Percentiles rank a stretch among this genome's conserved stretches.
Conservation (phyloP, 805 yeast genomes). For the Kodamaea restingae region DNA sequence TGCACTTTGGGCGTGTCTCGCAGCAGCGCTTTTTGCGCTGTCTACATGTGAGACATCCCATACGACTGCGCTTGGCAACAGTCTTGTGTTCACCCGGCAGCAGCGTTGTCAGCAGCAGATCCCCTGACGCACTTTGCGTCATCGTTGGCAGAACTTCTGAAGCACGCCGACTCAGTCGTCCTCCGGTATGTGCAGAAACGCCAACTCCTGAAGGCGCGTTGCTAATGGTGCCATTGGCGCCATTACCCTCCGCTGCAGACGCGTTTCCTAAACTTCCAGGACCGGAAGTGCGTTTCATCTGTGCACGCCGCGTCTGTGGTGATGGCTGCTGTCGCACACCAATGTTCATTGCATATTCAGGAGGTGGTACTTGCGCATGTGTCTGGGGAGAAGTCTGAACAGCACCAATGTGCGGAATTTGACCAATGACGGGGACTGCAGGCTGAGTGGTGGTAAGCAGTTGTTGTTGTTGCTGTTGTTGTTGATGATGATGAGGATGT, state of each 20-base stretch:
- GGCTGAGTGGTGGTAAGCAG: no score
- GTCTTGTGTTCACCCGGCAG: slow-evolving; percentile 11
- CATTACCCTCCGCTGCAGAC: not conserved
- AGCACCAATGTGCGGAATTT: no score
- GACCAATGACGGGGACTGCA: no score
- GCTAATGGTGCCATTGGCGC: not conserved
- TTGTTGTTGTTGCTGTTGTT: not conserved
- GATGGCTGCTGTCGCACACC: slow-evolving; percentile 7
- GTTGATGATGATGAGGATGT: slow-evolving; percentile 6
- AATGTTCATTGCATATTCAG: slow-evolving; percentile 1
- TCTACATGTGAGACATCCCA: slow-evolving; percentile 78
- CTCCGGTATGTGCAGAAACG: slow-evolving; percentile 4
- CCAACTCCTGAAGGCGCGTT: not conserved
- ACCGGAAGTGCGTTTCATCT: slow-evolving; percentile 2
- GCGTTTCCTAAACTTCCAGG: not conserved
- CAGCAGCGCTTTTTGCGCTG: slow-evolving; percentile 76
- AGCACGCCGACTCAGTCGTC: slow-evolving; percentile 5
- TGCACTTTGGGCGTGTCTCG: slow-evolving; percentile 62
- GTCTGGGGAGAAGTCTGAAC: no score
- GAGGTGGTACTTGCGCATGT: no score
- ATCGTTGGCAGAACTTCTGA: slow-evolving; percentile 9
- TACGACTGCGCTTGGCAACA: slow-evolving; percentile 50
- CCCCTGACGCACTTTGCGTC: no score
- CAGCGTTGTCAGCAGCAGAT: slow-evolving; percentile 3
- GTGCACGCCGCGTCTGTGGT: slow-evolving; percentile 5